phyloP scores from a whole-genome alignment of 2,329 filamentous ascomycete species.

The Pyricularia sp. region DNA sequence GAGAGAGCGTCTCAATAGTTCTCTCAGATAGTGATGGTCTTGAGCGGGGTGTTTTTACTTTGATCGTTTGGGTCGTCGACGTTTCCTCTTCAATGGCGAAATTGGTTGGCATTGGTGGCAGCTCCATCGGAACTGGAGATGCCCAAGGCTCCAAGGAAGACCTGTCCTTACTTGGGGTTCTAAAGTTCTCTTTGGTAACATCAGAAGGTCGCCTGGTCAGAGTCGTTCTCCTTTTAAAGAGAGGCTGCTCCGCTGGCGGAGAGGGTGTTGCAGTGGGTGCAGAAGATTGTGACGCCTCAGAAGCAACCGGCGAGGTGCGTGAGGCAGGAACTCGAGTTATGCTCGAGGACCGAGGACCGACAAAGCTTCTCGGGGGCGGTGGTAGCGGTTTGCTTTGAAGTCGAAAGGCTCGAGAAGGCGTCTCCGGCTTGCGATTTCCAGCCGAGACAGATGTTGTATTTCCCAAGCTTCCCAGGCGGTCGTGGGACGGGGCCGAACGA shows the following conservation, averaged over 20 bases:
- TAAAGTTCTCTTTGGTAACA: not conserved
- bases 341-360: not conserved
- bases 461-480: constrained; percentile 17
- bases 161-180: not conserved
- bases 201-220: constrained; percentile 5
- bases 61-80: not conserved
- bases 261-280: not conserved
- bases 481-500: constrained; percentile 25
- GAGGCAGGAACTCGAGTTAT: not conserved
- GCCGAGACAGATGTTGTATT: constrained; percentile 3
- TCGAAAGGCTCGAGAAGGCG: not conserved
- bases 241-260: not conserved
- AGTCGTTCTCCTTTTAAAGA: constrained; percentile 1
- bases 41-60: constrained; percentile 7
- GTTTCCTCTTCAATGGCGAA: not conserved
- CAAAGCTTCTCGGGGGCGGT: not conserved
- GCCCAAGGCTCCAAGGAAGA: not conserved
- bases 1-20: constrained; percentile 72
- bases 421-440: not conserved
- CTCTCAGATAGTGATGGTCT: constrained; percentile 62
- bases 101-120: not conserved
- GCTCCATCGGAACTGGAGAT: not conserved
- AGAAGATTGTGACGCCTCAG: not conserved
- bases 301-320: not conserved
- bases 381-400: not conserved